A percentile compares a stretch with the other conserved stretches of the same genome.
Conservation (phyloP, 176 grass and related monocot genomes). For the Carex pumila region DNA sequence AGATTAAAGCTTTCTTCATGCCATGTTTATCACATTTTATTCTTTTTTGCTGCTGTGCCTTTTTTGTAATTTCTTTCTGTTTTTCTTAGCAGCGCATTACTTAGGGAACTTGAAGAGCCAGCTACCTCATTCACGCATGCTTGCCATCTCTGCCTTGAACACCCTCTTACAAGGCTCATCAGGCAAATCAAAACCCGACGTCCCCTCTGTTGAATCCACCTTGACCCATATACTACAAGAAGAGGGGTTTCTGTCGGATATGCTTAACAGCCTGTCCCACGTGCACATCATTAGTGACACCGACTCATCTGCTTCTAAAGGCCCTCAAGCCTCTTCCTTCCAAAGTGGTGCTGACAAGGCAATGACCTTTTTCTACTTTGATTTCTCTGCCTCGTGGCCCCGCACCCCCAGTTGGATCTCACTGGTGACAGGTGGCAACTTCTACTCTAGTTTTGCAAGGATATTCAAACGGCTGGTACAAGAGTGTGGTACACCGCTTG, state of each 20-base stretch:
- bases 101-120: constrained; percentile 90
- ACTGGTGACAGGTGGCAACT: constrained; percentile 44
- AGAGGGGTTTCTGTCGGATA: constrained; percentile 67
- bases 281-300: constrained; percentile 77
- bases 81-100: constrained; percentile 69
- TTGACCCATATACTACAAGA: constrained; percentile 71
- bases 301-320: constrained; percentile 61
- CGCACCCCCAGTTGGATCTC: constrained; percentile 93
- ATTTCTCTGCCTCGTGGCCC: constrained; percentile 89
- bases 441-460: constrained; percentile 84
- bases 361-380: constrained; percentile 92
- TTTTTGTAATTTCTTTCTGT: background rate
- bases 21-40: background rate
- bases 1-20: background rate
- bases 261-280: constrained; percentile 71
- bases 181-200: constrained; percentile 25
- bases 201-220: constrained; percentile 35
- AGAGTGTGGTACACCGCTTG: constrained; percentile 64
- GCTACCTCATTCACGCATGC: constrained; percentile 94
- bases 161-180: constrained; percentile 70
- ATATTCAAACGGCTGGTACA: constrained; percentile 96
- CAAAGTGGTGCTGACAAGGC: constrained; percentile 74
- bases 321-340: constrained; percentile 65
- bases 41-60: background rate
- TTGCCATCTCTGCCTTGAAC: constrained; percentile 93